Evolutionary conservation across 148 eudicot species (phyloP).

Genomic region (Persicaria tinctoria): DNA sequence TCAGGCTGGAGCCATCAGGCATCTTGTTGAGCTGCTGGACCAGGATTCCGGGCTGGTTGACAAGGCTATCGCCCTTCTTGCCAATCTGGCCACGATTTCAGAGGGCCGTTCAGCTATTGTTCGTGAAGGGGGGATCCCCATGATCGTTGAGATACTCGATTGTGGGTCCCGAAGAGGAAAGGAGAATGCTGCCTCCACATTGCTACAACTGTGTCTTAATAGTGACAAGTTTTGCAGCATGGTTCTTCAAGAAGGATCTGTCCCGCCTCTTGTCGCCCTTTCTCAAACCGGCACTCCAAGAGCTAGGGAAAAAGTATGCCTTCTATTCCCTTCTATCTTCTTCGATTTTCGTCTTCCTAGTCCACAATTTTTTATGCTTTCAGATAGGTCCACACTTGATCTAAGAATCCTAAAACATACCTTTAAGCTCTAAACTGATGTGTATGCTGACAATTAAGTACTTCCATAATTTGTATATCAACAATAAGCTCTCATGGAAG

Average conservation of each 20-base stretch:
- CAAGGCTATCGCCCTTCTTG: slow-evolving; percentile 82
- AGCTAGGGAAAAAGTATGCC: slow-evolving; percentile 87
- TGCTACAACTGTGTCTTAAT: slow-evolving; percentile 75
- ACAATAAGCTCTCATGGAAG: not conserved
- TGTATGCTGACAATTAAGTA: not conserved
- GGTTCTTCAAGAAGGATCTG: slow-evolving; percentile 95
- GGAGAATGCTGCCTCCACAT: slow-evolving; percentile 84
- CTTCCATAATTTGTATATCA: not conserved
- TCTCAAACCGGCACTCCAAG: slow-evolving; percentile 90
- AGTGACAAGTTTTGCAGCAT: slow-evolving; percentile 61
- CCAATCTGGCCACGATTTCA: slow-evolving; percentile 58
- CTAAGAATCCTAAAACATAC: not conserved
- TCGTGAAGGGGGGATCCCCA: slow-evolving; percentile 67
- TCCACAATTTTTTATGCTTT: not conserved
- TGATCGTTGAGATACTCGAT: slow-evolving; percentile 76
- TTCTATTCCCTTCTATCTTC: not conserved
- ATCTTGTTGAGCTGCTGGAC: slow-evolving; percentile 60
- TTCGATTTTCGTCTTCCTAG: not conserved
- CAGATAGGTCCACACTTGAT: not conserved
- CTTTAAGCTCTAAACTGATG: not conserved
- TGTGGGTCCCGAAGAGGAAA: slow-evolving; percentile 79
- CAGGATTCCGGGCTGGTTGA: slow-evolving; percentile 72
- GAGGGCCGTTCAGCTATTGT: slow-evolving; percentile 74
- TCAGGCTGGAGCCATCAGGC: slow-evolving; percentile 82
- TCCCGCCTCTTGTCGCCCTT: slow-evolving; percentile 88